A percentile compares a stretch with the other conserved stretches of the same genome.
Evolutionary conservation across 2,329 filamentous ascomycete genomes (phyloP).

Genomic region (Colletotrichum scovillei): DNA sequence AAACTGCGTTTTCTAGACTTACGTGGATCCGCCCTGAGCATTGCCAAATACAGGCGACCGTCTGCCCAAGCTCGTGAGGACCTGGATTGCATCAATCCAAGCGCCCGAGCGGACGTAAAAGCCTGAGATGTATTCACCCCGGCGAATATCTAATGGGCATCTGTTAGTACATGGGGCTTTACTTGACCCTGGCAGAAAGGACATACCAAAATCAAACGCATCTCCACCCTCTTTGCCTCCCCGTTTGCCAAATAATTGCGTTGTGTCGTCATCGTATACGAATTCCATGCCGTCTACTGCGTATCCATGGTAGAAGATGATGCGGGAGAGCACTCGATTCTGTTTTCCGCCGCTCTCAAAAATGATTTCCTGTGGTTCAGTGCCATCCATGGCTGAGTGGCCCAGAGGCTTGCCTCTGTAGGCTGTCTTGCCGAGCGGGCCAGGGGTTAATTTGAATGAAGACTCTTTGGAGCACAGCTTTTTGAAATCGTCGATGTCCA

Average conservation of each 20-base stretch:
- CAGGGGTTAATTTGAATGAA: conserved; percentile 77
- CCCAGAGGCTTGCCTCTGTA: conserved; percentile 83
- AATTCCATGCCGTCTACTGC: conserved; percentile 90
- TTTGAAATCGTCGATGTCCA: conserved; percentile 82
- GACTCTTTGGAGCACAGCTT: conserved; percentile 77
- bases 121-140: conserved; percentile 87
- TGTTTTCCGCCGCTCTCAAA: conserved; percentile 76
- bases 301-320: conserved; percentile 80
- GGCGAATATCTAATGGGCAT: conserved; percentile 74
- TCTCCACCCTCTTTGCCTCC: conserved; percentile 77
- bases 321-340: conserved; percentile 78
- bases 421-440: conserved; percentile 71
- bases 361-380: conserved; percentile 77
- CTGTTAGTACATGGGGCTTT: conserved; percentile 37
- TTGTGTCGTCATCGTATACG: conserved; percentile 87
- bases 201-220: conserved; percentile 80
- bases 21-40: conserved; percentile 82
- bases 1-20: conserved; percentile 54
- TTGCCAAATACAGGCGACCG: conserved; percentile 90
- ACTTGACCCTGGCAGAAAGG: conserved; percentile 1
- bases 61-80: conserved; percentile 89
- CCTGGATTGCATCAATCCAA: conserved; percentile 90
- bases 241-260: conserved; percentile 86
- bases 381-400: conserved; percentile 76
- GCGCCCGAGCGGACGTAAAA: conserved; percentile 84